Conservation (phyloP, 2,329 filamentous ascomycete species). For the Sporothrix brunneoviolacea region DNA sequence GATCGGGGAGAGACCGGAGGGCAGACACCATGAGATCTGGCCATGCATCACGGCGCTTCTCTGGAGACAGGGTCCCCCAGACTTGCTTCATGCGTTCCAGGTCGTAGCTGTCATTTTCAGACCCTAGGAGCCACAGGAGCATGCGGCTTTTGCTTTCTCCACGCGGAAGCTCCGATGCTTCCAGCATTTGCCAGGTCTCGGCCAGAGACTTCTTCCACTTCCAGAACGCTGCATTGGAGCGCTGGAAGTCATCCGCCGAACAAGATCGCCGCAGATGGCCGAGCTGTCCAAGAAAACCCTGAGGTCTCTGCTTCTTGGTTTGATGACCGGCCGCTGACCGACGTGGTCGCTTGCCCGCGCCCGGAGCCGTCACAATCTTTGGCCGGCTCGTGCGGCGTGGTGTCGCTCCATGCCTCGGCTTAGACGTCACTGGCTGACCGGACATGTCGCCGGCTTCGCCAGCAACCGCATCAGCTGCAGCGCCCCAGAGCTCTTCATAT, state of each 20-base stretch:
- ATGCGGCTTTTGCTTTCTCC: background rate
- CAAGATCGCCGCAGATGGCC: background rate
- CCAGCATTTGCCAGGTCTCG: slow-evolving; percentile 14
- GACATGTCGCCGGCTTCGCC: too few species aligned
- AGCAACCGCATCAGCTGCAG: background rate
- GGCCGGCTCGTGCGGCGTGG: too few species aligned
- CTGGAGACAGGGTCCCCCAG: slow-evolving; percentile 27
- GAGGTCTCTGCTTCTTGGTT: background rate
- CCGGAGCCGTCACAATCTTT: too few species aligned
- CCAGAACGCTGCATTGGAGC: slow-evolving; percentile 1
- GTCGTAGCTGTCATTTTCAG: background rate
- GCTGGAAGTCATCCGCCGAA: background rate
- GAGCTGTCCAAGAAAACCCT: background rate
- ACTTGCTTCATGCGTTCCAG: slow-evolving; percentile 26
- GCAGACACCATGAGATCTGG: slow-evolving; percentile 31
- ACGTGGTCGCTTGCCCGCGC: too few species aligned
- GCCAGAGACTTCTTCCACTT: slow-evolving; percentile 15
- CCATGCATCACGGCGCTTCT: slow-evolving; percentile 26
- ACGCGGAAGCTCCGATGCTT: slow-evolving; percentile 6
- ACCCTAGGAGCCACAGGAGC: slow-evolving; percentile 26
- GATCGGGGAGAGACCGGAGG: slow-evolving; percentile 27
- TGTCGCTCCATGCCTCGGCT: too few species aligned
- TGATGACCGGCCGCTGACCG: too few species aligned
- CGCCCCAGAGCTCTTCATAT: slow-evolving; percentile 14
- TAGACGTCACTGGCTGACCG: too few species aligned